phyloP scores from a whole-genome alignment of 768 basidiomycete genomes.

The Leucocoprinus sp. region DNA sequence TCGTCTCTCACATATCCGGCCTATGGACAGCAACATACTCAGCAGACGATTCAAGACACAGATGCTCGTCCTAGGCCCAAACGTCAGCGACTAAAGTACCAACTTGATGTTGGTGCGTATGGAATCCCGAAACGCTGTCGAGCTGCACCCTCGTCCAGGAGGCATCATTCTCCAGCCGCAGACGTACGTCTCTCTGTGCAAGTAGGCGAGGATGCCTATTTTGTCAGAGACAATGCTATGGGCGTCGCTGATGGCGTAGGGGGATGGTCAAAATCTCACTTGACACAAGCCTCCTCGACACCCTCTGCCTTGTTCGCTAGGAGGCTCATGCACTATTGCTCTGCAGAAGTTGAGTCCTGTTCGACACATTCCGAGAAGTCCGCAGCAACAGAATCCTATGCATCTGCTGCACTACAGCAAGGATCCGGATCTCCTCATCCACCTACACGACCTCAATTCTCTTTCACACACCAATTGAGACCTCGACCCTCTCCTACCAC shows the following conservation, averaged over 20 bases:
- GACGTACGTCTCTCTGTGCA: conserved; percentile 51
- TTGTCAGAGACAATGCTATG: conserved; percentile 74
- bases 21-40: conserved; percentile 14
- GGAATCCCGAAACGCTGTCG: conserved; percentile 65
- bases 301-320: conserved; percentile 58
- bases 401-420: conserved; percentile 13
- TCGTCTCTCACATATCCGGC: conserved; percentile 21
- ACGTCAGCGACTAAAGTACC: conserved; percentile 27
- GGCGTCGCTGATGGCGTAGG: conserved; percentile 96
- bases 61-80: conserved; percentile 19
- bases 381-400: background rate
- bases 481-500: conserved; percentile 10
- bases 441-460: conserved; percentile 15
- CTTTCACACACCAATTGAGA: conserved; percentile 21
- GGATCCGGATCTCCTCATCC: conserved; percentile 9
- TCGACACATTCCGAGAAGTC: background rate
- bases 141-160: conserved; percentile 12
- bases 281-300: conserved; percentile 20
- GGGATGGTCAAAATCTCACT: conserved; percentile 58
- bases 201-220: conserved; percentile 92
- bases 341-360: conserved; percentile 43
- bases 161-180: conserved; percentile 19
- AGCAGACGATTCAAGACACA: conserved; percentile 17
- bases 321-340: conserved; percentile 81
- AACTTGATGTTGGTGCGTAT: conserved; percentile 72